Conservation (phyloP, 805 yeast species). For the Scheffersomyces stipitis region DNA sequence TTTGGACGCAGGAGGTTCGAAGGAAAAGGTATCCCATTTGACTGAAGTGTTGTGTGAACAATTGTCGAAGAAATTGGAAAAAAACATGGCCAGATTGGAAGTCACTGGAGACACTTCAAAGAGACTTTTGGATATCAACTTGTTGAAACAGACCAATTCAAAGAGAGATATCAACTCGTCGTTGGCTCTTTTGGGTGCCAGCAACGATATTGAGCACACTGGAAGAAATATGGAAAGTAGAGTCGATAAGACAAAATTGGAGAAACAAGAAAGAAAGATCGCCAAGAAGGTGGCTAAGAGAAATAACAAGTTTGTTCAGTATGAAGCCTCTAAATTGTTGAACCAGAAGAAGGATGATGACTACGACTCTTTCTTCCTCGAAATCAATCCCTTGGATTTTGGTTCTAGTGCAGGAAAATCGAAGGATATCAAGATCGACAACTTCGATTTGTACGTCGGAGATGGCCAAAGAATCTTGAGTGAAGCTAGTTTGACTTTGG, state of each 20-base stretch:
- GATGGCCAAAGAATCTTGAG: conserved; percentile 91
- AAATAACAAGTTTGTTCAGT: conserved; percentile 76
- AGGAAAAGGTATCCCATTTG: conserved; percentile 52
- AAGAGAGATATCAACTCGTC: conserved; percentile 76
- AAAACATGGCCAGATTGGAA: conserved; percentile 71
- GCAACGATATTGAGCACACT: conserved; percentile 83
- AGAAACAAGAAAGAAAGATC: conserved; percentile 95
- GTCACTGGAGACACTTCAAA: conserved; percentile 86
- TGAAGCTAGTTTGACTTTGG: conserved; percentile 81
- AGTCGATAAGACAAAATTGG: conserved; percentile 94
- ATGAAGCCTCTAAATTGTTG: conserved; percentile 91
- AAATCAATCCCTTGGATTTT: conserved; percentile 91
- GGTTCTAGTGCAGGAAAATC: conserved; percentile 85
- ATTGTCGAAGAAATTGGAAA: conserved; percentile 53
- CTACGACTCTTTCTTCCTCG: conserved; percentile 92
- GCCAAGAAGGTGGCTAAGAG: conserved; percentile 96
- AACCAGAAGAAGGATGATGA: conserved; percentile 64
- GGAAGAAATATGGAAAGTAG: conserved; percentile 91
- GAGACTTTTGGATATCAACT: conserved; percentile 76
- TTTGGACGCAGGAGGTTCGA: conserved; percentile 79
- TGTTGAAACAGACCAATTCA: conserved; percentile 54
- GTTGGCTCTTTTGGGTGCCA: conserved; percentile 72
- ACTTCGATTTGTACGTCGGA: conserved; percentile 92
- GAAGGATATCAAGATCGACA: conserved; percentile 93
- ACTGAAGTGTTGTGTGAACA: conserved; percentile 46